Evolutionary conservation across 176 grass and related monocot genomes (phyloP).

Genomic region (Oropetium thomaeum): DNA sequence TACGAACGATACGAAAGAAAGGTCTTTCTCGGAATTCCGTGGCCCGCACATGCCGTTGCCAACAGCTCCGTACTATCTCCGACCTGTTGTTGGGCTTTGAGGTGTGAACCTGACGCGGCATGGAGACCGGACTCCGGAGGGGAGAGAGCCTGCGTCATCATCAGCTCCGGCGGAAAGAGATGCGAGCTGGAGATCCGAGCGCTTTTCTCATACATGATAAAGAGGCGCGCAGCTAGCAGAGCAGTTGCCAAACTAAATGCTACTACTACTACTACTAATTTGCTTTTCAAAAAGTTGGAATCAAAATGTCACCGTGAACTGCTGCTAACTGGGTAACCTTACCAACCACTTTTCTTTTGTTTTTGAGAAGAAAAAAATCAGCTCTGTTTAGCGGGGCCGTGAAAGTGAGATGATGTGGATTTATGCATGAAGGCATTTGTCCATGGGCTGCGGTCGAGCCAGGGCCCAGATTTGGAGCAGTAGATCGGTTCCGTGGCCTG

Average conservation of each 20-base stretch:
- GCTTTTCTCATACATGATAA: conserved; percentile 3
- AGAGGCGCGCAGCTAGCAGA: background rate
- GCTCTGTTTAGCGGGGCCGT: too few species aligned
- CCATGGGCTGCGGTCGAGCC: too few species aligned
- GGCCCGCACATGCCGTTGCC: background rate
- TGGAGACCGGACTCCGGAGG: background rate
- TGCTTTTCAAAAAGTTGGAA: background rate
- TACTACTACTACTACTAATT: too few species aligned
- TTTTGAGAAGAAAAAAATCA: too few species aligned
- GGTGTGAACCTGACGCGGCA: conserved; percentile 30
- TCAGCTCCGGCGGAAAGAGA: conserved; percentile 1
- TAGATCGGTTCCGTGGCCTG: too few species aligned
- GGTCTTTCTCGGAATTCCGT: background rate
- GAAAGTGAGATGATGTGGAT: too few species aligned
- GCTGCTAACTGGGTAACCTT: too few species aligned
- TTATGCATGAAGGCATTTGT: too few species aligned
- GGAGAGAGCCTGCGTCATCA: background rate
- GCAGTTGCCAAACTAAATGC: background rate
- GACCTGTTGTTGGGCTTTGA: conserved; percentile 14
- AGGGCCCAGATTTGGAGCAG: too few species aligned
- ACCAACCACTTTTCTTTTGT: too few species aligned
- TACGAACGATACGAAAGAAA: too few species aligned
- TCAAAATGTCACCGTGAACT: background rate
- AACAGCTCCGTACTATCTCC: background rate
- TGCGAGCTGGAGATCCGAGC: background rate